Evolutionary conservation across 2,329 filamentous ascomycete species (phyloP).

Genomic region (Cordyceps cicadae): DNA sequence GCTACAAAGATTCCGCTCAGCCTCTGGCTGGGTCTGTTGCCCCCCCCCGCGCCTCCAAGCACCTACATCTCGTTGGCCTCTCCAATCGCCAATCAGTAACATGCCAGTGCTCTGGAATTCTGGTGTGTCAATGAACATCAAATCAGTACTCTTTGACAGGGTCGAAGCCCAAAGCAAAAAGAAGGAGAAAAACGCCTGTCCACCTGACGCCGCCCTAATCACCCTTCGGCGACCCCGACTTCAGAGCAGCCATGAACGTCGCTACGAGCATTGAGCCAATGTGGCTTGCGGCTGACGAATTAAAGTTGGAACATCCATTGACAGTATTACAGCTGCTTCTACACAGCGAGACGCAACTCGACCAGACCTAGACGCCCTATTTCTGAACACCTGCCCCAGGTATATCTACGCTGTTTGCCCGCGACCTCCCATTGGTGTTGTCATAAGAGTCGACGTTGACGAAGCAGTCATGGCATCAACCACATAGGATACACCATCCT

Average conservation of each 20-base stretch:
- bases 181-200: not conserved
- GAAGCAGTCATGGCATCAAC: constrained; percentile 57
- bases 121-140: not conserved
- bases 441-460: not conserved
- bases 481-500: constrained; percentile 66
- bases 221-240: not conserved
- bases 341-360: not conserved
- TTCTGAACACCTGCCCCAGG: not conserved
- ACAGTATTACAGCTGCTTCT: not conserved
- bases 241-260: not conserved
- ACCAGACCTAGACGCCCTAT: not conserved
- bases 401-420: not conserved
- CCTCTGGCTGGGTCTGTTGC: too few species aligned
- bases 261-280: not conserved
- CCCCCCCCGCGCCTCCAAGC: too few species aligned
- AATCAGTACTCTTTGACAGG: not conserved
- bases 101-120: not conserved
- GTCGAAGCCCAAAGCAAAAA: not conserved
- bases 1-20: too few species aligned
- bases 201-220: not conserved
- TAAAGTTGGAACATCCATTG: not conserved
- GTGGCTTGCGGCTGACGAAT: not conserved
- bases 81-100: too few species aligned
- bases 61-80: too few species aligned
- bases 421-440: not conserved